Conservation (phyloP, 768 basidiomycete species). For the Hemileccinum impolitum region DNA sequence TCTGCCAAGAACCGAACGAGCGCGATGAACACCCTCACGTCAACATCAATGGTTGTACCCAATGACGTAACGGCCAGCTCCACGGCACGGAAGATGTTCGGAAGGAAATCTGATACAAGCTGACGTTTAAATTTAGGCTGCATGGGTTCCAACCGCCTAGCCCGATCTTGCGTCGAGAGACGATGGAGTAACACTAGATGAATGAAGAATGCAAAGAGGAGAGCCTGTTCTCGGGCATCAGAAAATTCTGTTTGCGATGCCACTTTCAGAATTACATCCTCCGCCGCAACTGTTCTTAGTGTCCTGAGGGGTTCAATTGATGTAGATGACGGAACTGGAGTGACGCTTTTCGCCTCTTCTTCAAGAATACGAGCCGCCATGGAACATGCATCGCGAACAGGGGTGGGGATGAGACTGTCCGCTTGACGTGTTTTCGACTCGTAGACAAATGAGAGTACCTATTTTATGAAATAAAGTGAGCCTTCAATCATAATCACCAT, state of each 20-base stretch:
- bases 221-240: conserved; percentile 6
- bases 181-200: conserved; percentile 38
- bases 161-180: conserved; percentile 40
- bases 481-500: not conserved
- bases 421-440: conserved; percentile 33
- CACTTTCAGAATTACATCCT: conserved; percentile 10
- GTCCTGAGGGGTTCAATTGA: not conserved
- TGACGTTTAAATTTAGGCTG: conserved; percentile 25
- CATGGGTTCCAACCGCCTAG: conserved; percentile 31
- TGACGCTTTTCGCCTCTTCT: not conserved
- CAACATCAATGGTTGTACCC: conserved; percentile 41
- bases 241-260: conserved; percentile 8
- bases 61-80: conserved; percentile 23
- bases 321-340: not conserved
- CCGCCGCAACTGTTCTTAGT: not conserved
- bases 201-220: conserved; percentile 37
- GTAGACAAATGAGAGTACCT: conserved; percentile 63
- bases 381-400: conserved; percentile 6
- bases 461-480: not conserved
- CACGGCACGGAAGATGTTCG: conserved; percentile 33
- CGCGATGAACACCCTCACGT: conserved; percentile 49
- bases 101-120: conserved; percentile 41
- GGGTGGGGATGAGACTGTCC: conserved; percentile 12
- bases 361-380: conserved; percentile 13
- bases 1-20: conserved; percentile 39